phyloP scores from a whole-genome alignment of 2,329 filamentous ascomycete genomes.

The Orbilia quercus region DNA sequence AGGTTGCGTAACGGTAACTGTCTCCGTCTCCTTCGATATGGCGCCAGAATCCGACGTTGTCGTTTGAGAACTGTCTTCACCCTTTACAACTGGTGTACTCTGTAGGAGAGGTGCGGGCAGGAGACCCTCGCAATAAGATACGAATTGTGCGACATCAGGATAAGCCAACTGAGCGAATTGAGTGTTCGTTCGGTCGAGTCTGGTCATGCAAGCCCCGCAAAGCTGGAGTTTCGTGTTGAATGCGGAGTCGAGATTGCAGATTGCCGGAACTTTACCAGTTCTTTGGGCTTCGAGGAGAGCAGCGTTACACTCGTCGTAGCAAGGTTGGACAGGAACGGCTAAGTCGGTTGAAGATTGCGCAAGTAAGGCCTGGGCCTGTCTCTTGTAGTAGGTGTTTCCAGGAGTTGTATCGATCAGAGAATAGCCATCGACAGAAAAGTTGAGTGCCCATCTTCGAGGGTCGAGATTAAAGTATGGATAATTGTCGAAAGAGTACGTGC shows the following conservation, averaged over 20 bases:
- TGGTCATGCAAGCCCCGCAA: constrained; percentile 44
- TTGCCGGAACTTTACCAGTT: constrained; percentile 48
- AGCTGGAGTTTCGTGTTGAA: constrained; percentile 50
- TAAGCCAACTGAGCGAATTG: constrained; percentile 49
- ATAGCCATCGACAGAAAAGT: constrained; percentile 34
- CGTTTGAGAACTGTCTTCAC: constrained; percentile 38
- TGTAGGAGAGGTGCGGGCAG: constrained; percentile 45
- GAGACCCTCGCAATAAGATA: constrained; percentile 51
- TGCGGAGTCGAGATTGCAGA: constrained; percentile 37
- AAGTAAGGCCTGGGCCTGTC: constrained; percentile 48
- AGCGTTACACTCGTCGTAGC: constrained; percentile 42
- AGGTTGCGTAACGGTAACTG: constrained; percentile 21
- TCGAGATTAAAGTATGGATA: constrained; percentile 48
- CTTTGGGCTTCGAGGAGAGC: constrained; percentile 44
- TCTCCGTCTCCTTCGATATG: constrained; percentile 31
- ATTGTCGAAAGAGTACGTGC: constrained; percentile 35
- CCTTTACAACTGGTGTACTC: constrained; percentile 47
- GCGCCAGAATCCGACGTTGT: constrained; percentile 6
- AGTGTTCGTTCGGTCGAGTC: constrained; percentile 35
- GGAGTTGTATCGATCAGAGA: constrained; percentile 14
- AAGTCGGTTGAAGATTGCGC: constrained; percentile 42
- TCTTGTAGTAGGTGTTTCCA: constrained; percentile 32
- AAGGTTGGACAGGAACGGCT: constrained; percentile 45
- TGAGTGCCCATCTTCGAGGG: constrained; percentile 46
- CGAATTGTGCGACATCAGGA: constrained; percentile 52